Evolutionary conservation across 2,329 filamentous ascomycete species (phyloP).

Genomic region (Boeremia exigua): DNA sequence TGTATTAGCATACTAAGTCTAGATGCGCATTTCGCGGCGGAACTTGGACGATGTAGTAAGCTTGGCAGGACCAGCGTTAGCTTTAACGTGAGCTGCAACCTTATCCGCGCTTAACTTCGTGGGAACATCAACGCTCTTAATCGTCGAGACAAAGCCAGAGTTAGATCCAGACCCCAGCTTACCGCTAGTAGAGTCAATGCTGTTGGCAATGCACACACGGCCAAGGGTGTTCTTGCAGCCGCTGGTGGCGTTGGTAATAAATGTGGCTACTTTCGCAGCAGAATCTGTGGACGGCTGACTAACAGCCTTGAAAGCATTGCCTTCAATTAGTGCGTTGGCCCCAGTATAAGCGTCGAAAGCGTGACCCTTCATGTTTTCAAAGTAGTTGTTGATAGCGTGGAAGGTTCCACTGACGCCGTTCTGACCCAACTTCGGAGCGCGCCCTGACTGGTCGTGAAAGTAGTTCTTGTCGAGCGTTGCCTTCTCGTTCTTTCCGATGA

Average conservation of each 20-base stretch:
- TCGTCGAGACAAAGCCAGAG: conserved; percentile 19
- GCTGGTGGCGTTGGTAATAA: conserved; percentile 37
- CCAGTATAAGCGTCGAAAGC: conserved; percentile 51
- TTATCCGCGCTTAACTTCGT: conserved; percentile 23
- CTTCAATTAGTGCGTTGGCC: conserved; percentile 46
- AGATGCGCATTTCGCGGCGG: no score
- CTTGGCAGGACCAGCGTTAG: conserved; percentile 20
- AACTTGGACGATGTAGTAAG: no score
- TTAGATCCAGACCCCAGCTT: conserved; percentile 17
- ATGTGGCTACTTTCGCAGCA: conserved; percentile 34
- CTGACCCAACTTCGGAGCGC: conserved; percentile 52
- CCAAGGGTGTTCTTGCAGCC: conserved; percentile 25
- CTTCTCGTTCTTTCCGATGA: conserved; percentile 44
- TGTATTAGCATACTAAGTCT: no score
- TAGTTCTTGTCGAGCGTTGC: conserved; percentile 56
- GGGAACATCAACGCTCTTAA: conserved; percentile 20
- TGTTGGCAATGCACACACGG: conserved; percentile 28
- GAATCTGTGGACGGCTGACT: conserved; percentile 47
- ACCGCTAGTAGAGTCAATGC: conserved; percentile 27
- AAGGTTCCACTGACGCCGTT: conserved; percentile 34
- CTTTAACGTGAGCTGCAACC: conserved; percentile 30
- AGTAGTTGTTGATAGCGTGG: conserved; percentile 39
- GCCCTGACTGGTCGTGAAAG: conserved; percentile 54
- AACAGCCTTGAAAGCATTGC: conserved; percentile 54
- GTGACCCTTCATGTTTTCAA: conserved; percentile 50